Evolutionary conservation across 169 alveolate species (phyloP), one percentile per base, ranked within the genome.

Genomic region (Besnoitia besnoiti): DNA sequence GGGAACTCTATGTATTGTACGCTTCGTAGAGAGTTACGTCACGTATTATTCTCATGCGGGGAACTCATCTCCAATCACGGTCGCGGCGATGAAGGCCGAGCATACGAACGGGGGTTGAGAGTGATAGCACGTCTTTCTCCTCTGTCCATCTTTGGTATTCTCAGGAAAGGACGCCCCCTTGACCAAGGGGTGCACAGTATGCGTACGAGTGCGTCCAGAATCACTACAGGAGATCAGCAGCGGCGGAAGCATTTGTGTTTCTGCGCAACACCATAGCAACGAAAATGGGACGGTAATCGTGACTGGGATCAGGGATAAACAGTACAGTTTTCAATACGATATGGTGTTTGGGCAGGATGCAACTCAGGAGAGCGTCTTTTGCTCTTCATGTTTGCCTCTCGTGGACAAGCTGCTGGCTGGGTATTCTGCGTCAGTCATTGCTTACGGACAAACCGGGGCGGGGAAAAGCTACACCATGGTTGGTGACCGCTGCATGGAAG

Each of bases 401-500:
- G 94, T 97, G 30, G 95, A 96, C 77, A 85, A 95, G 59, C 98
- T 97, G 0, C 51, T 98, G 46, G 95, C 95, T 55, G 99, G 99
- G 35, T 97, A 95, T 76, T 96, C 96, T 75, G 98, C 98, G n/a
- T 95, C 98, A n/a, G 96, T 98, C 2, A 76, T 98, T 39, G 97
- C 98, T n/a, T 97, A 98, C 95, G 99, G 99, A 0, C 97, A 97
- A 90, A 97, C 98, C 21, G 96, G 97, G 0, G 94, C 98, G 24
- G 99, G 99, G 5, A 84, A 91, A 49, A 91, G 92, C 42, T 85
- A 82, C 76, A 77, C 92, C 51, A 82, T 92, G 90, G 33, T 67
- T 27, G 94, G 94, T 7, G 87, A 77, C 33, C 19, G 37, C 87
- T 21, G 51, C 30, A 10, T 30, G 40, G 50, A 42, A 0, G 87